phyloP scores from a whole-genome alignment of 352 stramenopile genomes.

The Globisporangium solare region DNA sequence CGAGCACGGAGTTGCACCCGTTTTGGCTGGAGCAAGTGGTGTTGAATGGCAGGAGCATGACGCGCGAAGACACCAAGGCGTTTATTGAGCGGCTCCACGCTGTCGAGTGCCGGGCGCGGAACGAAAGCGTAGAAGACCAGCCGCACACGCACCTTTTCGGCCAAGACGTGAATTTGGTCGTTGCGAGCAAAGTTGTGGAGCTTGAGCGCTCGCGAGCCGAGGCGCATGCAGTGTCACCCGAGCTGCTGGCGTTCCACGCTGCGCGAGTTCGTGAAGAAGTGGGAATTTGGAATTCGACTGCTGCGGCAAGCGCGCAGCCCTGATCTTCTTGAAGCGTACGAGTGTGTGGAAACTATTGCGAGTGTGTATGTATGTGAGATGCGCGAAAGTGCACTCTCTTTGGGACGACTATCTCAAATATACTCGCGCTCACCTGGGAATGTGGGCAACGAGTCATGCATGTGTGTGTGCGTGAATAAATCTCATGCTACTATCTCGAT shows the following conservation, averaged over 20 bases:
- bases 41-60: constrained; percentile 30
- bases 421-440: too few species aligned
- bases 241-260: constrained; percentile 20
- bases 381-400: too few species aligned
- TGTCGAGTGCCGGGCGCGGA: constrained; percentile 18
- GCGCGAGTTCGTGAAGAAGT: constrained; percentile 16
- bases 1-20: neutral
- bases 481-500: neutral
- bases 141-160: constrained; percentile 25
- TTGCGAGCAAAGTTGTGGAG: constrained; percentile 7
- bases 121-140: neutral
- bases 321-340: too few species aligned
- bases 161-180: constrained; percentile 15
- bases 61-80: constrained; percentile 23
- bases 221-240: constrained; percentile 3
- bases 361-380: too few species aligned
- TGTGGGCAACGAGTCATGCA: too few species aligned
- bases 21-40: constrained; percentile 49
- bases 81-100: constrained; percentile 39
- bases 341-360: too few species aligned
- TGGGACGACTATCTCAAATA: too few species aligned
- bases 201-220: neutral
- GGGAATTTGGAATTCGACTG: constrained; percentile 7
- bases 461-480: too few species aligned
- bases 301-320: neutral